These are phyloP conservation scores for Aureobasidium lini DNA, from an alignment of 2,329 filamentous ascomycete species.

Conservation along the genomic window DNA sequence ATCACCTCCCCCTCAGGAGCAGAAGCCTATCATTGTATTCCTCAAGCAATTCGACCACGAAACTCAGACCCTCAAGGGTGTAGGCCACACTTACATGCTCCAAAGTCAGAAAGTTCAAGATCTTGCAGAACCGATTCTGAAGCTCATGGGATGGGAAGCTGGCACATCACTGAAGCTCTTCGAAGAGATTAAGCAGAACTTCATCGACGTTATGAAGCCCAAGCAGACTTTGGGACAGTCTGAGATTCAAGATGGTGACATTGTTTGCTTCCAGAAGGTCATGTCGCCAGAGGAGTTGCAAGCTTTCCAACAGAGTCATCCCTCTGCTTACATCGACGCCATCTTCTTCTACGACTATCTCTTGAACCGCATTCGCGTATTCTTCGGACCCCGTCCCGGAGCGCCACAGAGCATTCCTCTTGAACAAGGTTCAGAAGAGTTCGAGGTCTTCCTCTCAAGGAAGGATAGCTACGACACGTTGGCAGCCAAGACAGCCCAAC, in stretches of 20 bases:
- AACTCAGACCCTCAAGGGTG: slow-evolving; percentile 64
- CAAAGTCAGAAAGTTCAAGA: slow-evolving; percentile 85
- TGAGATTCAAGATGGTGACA: slow-evolving; percentile 94
- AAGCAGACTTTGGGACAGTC: slow-evolving; percentile 85
- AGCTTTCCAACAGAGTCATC: slow-evolving; percentile 14
- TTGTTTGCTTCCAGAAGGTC: slow-evolving; percentile 82
- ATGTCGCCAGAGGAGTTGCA: slow-evolving; percentile 41
- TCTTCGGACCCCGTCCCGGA: slow-evolving; percentile 59
- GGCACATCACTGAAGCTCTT: slow-evolving; percentile 67
- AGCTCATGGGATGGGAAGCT: slow-evolving; percentile 79
- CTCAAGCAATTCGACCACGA: slow-evolving; percentile 85
- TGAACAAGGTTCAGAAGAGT: slow-evolving; percentile 50
- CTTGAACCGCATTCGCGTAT: slow-evolving; percentile 70
- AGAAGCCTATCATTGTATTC: slow-evolving; percentile 69
- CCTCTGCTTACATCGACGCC: slow-evolving; percentile 54
- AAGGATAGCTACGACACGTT: slow-evolving; percentile 88
- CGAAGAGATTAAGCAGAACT: slow-evolving; percentile 96
- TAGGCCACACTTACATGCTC: slow-evolving; percentile 78
- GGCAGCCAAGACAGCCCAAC: slow-evolving; percentile 71
- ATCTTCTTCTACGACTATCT: slow-evolving; percentile 90
- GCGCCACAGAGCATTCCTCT: slow-evolving; percentile 29
- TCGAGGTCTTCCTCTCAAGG: slow-evolving; percentile 71
- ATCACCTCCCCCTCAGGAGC: slow-evolving; percentile 25
- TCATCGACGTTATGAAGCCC: slow-evolving; percentile 91
- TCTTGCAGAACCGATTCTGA: slow-evolving; percentile 66